phyloP scores from a whole-genome alignment of 1,284 basidiomycete species.

The Polyporus tsugae region DNA sequence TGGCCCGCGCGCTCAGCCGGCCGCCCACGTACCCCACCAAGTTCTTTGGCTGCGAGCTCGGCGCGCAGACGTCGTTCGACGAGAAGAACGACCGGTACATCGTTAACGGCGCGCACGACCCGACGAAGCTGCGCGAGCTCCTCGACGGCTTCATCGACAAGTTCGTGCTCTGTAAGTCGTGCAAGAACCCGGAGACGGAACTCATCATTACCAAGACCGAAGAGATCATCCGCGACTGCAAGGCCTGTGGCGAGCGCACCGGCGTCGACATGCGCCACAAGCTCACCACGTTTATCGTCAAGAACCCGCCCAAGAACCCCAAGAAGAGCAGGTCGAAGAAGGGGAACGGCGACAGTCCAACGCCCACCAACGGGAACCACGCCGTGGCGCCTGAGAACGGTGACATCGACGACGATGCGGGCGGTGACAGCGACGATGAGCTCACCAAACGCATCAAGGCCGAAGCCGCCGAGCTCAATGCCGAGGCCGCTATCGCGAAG shows the following conservation, averaged over 20 bases:
- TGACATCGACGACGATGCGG: conserved; percentile 49
- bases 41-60: conserved; percentile 99
- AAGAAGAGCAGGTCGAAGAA: conserved; percentile 81
- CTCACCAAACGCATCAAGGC: conserved; percentile 86
- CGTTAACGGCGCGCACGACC: conserved; percentile 97
- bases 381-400: conserved; percentile 56
- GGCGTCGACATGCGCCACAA: conserved; percentile 98
- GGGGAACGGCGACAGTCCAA: conserved; percentile 44
- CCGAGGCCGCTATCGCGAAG: conserved; percentile 65
- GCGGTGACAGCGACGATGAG: conserved; percentile 80
- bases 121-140: conserved; percentile 92
- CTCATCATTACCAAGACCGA: conserved; percentile 91
- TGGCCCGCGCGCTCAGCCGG: conserved; percentile 94
- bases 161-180: conserved; percentile 96
- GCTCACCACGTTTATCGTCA: conserved; percentile 95
- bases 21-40: conserved; percentile 98
- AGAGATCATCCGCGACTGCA: conserved; percentile 95
- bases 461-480: conserved; percentile 82
- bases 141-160: conserved; percentile 98
- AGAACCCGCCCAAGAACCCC: conserved; percentile 92
- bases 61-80: conserved; percentile 96
- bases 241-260: conserved; percentile 95
- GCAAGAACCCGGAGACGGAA: conserved; percentile 99
- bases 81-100: conserved; percentile 99
- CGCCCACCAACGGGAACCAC: conserved; percentile 37